phyloP scores from a whole-genome alignment of 1,284 basidiomycete species.

The Termitomyces sp. region DNA sequence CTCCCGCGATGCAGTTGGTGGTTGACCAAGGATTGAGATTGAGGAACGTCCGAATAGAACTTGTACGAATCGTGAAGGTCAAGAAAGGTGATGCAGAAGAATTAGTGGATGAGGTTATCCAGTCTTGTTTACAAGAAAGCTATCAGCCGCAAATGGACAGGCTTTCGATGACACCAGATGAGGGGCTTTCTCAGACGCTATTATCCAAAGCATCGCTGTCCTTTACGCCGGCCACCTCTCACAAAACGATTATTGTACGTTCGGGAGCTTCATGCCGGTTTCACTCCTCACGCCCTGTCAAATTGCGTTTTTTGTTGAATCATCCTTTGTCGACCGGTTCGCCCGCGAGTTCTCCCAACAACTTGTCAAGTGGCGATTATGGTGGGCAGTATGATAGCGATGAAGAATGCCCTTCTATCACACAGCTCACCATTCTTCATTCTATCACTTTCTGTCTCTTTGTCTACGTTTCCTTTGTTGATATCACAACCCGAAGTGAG shows the following conservation, averaged over 20 bases:
- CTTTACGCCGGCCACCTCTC: conserved; percentile 33
- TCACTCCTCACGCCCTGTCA: conserved; percentile 61
- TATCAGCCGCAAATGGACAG: conserved; percentile 12
- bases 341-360: conserved; percentile 40
- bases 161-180: conserved; percentile 19
- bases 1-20: conserved; percentile 59
- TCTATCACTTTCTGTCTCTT: conserved; percentile 62
- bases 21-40: conserved; percentile 62
- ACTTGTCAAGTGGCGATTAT: conserved; percentile 38
- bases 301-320: conserved; percentile 67
- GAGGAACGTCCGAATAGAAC: conserved; percentile 69
- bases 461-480: conserved; percentile 66
- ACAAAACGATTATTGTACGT: conserved; percentile 53
- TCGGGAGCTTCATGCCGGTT: conserved; percentile 79
- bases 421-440: conserved; percentile 71
- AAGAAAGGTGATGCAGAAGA: conserved; percentile 35
- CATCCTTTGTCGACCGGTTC: conserved; percentile 49
- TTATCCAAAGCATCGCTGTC: conserved; percentile 38
- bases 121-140: conserved; percentile 19
- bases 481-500: conserved; percentile 60
- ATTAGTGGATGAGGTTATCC: conserved; percentile 21
- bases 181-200: conserved; percentile 27
- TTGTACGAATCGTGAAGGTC: conserved; percentile 58
- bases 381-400: conserved; percentile 45
- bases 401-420: conserved; percentile 65